Conservation (phyloP, 306 rosid species). For the Argentina anserina region DNA sequence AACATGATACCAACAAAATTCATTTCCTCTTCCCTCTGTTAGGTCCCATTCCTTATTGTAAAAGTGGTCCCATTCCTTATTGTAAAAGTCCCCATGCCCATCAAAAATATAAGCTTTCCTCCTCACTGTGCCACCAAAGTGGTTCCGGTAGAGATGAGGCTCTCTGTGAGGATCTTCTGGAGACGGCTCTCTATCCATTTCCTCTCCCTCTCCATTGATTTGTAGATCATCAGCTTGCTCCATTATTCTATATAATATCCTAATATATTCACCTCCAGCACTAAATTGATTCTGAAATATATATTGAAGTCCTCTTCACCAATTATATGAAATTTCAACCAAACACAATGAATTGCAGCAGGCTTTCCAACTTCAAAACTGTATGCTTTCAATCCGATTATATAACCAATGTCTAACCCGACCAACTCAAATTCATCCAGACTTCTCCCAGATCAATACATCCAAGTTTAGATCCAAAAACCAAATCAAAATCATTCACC, state of each 20-base stretch:
- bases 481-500: slow-evolving; percentile 10
- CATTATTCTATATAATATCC: slow-evolving; percentile 37
- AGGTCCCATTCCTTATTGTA: slow-evolving; percentile 82
- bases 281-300: slow-evolving; percentile 2
- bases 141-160: slow-evolving; percentile 27
- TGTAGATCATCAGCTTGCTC: slow-evolving; percentile 43
- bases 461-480: slow-evolving; percentile 25
- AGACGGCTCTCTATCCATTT: slow-evolving; percentile 44
- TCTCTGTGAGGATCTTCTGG: slow-evolving; percentile 38
- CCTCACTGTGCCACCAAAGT: slow-evolving; percentile 56
- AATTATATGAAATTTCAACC: slow-evolving; percentile 17
- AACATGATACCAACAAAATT: slow-evolving; percentile 98
- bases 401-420: not conserved
- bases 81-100: slow-evolving; percentile 61
- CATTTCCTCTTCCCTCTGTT: slow-evolving; percentile 55
- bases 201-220: slow-evolving; percentile 43
- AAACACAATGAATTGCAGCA: slow-evolving; percentile 2
- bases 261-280: slow-evolving; percentile 20
- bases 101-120: slow-evolving; percentile 87
- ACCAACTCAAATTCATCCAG: slow-evolving; percentile 10
- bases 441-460: slow-evolving; percentile 12
- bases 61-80: slow-evolving; percentile 63
- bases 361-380: slow-evolving; percentile 23
- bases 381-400: slow-evolving; percentile 7
- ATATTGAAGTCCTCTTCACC: slow-evolving; percentile 3